Base-by-base conservation (phyloP, 2,329 filamentous ascomycete species). In the Blastomyces silverae region DNA sequence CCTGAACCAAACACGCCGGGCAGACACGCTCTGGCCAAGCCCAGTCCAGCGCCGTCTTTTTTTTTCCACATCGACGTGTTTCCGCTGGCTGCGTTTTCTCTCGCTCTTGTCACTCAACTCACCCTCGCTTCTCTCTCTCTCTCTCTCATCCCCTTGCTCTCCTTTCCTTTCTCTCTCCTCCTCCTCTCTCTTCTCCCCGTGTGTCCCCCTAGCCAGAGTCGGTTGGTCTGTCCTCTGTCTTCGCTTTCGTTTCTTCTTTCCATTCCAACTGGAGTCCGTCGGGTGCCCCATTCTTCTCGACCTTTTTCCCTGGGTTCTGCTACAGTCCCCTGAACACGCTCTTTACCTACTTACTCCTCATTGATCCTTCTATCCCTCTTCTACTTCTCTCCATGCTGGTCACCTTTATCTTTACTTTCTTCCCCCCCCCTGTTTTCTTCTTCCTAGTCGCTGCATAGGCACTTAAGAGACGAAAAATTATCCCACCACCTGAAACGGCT, bases 41-140 rank as follows among this genome's bases (percentile, higher is more conserved):
- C 55, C 31, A n/a, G 31, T 4, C 52, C 55, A 5, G 17, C 55
- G 55, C 17, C 55, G 31, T 39, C 55, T 39, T 57, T 57, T 31
- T 44, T 59, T 28, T 44, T 28, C 44, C 28, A 37, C 28, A 50
- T 20, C 52, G 22, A 63, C 65, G 64, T 68, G 61, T 66, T 67
- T 65, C 61, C 65, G 63, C 62, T 65, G 7, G 34, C 34, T 37
- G 34, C 34, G 34, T 37, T 37, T 37, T 37, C 34, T 37, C 34
- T 8, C 8, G 2, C 50, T 42, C 20, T 7, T 3, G 2, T 22
- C 28, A 3, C 34, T 10, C 7, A 1, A 28, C 28, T 28, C 28
- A 28, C 28, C 28, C 50, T 25, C 50, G 28, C 28, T 8, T 20
- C 15, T 20, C 52, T 34, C 31, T 28, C 34, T 61, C 46, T 59